Base-by-base conservation (phyloP, 345 rosid genomes). In the Pseudoturritis turrita region DNA sequence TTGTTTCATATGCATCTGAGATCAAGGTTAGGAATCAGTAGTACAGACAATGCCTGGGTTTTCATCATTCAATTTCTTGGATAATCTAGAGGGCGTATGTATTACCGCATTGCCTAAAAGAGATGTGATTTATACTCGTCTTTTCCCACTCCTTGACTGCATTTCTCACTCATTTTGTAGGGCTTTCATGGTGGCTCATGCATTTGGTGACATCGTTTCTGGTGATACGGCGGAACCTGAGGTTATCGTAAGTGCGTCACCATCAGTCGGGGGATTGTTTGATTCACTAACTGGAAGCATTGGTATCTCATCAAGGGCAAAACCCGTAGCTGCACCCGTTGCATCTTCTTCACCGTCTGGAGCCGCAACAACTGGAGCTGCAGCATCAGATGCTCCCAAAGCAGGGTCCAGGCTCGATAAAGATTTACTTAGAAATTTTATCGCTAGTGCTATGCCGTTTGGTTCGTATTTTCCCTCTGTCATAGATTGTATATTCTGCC, bases 231-330 rank as follows among this genome's bases (percentile, higher is more conserved):
- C 78, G 3, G 98, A 94, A 70, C 96, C 96, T 65, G 98, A 94
- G 77, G 93, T 91, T 77, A 81, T 91, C 72, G 91, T 81, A 29
- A 85, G 68, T 76, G 77, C 80, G 10, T 78, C 96, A 47, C 92
- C 96, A 21, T 88, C 93, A 3, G 97, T 91, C 45, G 98, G 96
- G 22, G 97, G 97, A 12, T 70, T 94, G 83, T 84, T 94, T 73
- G 98, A 94, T 81, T 91, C 98, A n/a, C 79, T 94, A 37, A 94
- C 97, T 51, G 97, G 98, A 47, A 90, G 95, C 78, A 89, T 90
- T 58, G 98, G 98, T 69, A 88, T 92, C 70, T 85, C 98, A 7
- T 82, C 98, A 23, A 91, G 97, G 78, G 80, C 90, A 28, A 94
- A 89, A 72, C 95, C 97, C 29, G 82, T 83, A 8, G 88, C 96